Conservation (phyloP, 1,284 basidiomycete species). For the Testicularia cyperi region DNA sequence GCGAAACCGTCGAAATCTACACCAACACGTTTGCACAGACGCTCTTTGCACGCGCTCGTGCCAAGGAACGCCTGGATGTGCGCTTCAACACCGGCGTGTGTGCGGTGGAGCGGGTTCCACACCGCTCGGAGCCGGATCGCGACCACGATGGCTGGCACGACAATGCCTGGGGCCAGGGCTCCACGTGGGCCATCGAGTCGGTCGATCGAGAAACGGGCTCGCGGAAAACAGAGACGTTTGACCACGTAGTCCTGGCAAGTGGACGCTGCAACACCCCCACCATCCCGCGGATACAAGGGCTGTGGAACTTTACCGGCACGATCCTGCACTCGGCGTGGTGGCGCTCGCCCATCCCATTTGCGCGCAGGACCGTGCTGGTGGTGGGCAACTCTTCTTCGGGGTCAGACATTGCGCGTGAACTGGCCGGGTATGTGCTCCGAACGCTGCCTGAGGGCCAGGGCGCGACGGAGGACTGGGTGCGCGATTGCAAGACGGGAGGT, state of each 20-base stretch:
- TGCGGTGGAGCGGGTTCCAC: conserved; percentile 31
- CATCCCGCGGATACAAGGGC: conserved; percentile 61
- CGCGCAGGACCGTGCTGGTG: conserved; percentile 62
- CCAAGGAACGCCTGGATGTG: conserved; percentile 34
- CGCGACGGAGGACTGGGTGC: conserved; percentile 13
- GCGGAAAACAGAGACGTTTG: conserved; percentile 13
- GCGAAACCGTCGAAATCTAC: conserved; percentile 59
- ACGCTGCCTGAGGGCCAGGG: conserved; percentile 16
- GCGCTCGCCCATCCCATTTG: conserved; percentile 56
- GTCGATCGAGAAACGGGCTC: neutral
- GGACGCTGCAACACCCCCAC: conserved; percentile 64
- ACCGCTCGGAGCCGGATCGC: no score
- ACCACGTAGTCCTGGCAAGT: conserved; percentile 59
- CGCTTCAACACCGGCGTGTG: conserved; percentile 60
- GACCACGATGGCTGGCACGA: neutral
- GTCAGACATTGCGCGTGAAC: conserved; percentile 64
- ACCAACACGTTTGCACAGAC: conserved; percentile 58
- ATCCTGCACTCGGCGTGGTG: conserved; percentile 64
- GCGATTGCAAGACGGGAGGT: neutral
- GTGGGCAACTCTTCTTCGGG: conserved; percentile 65
- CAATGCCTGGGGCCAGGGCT: conserved; percentile 28
- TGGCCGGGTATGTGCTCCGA: conserved; percentile 52
- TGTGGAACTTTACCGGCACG: conserved; percentile 61
- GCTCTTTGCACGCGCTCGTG: conserved; percentile 11
- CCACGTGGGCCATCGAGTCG: conserved; percentile 19